Conservation (phyloP, 2,329 filamentous ascomycete genomes). For the Verruconis gallopava region DNA sequence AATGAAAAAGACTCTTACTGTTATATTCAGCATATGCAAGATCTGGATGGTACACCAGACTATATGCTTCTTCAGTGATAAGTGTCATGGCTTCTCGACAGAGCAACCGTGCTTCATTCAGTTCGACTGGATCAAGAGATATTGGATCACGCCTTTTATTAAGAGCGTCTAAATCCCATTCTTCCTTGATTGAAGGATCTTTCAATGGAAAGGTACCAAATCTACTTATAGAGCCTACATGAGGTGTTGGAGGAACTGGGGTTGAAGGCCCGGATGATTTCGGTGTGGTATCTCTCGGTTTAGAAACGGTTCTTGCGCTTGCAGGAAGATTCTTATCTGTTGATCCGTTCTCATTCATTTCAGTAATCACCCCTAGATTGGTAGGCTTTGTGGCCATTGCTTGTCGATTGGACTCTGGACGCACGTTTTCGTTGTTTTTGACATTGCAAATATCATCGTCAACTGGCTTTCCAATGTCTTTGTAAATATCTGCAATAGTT, state of each 20-base stretch:
- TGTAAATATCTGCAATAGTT: not conserved
- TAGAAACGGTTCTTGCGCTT: too few species aligned
- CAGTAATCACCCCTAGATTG: not conserved
- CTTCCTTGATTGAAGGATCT: constrained; percentile 12
- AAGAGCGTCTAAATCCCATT: constrained; percentile 16
- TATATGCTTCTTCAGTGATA: constrained; percentile 20
- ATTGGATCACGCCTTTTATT: constrained; percentile 16
- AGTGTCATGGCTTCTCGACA: constrained; percentile 21
- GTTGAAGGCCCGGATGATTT: not conserved
- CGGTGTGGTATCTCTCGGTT: not conserved
- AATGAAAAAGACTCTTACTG: too few species aligned
- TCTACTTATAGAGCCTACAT: not conserved
- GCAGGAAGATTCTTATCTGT: not conserved
- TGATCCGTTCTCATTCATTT: not conserved
- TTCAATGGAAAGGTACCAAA: constrained; percentile 17
- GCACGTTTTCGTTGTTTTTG: not conserved
- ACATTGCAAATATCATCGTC: not conserved
- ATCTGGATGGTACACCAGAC: constrained; percentile 19
- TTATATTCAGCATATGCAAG: constrained; percentile 20
- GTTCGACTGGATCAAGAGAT: constrained; percentile 17
- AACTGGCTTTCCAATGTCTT: not conserved
- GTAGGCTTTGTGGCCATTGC: not conserved
- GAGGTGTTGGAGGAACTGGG: not conserved
- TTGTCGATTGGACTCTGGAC: not conserved
- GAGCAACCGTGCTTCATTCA: constrained; percentile 19